Evolutionary conservation across 179 eudicot genomes (phyloP).

Genomic region (Pouteria campechiana): DNA sequence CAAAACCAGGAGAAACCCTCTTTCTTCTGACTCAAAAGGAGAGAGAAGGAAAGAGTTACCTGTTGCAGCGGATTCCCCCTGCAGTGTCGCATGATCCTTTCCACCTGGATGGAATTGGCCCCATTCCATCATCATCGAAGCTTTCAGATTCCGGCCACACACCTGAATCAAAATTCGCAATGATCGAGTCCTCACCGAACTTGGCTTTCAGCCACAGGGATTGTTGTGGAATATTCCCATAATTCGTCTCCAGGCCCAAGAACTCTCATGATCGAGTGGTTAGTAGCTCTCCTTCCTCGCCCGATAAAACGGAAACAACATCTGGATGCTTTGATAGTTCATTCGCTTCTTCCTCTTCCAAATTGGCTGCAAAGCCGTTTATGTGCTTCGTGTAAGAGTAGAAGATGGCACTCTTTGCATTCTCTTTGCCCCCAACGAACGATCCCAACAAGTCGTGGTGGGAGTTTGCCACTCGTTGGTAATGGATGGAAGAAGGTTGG

Average conservation of each 20-base stretch:
- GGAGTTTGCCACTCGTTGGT: too few relatives aligned
- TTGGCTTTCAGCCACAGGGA: conserved; percentile 3
- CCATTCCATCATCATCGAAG: conserved; percentile 66
- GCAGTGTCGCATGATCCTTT: conserved; percentile 62
- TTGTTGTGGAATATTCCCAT: neutral
- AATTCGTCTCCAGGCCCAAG: neutral
- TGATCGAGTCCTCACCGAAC: conserved; percentile 14
- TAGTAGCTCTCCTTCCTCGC: neutral
- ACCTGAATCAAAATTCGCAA: conserved; percentile 31
- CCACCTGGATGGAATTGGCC: conserved; percentile 84
- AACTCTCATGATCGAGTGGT: conserved; percentile 12
- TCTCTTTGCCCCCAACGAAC: too few relatives aligned
- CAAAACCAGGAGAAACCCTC: too few relatives aligned
- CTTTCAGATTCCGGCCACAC: conserved; percentile 93
- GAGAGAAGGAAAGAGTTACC: too few relatives aligned
- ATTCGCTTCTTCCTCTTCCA: conserved; percentile 5
- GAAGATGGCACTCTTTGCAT: neutral
- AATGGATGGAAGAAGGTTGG: too few relatives aligned
- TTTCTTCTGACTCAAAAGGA: too few relatives aligned
- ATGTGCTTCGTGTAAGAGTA: conserved; percentile 5
- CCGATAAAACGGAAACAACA: conserved; percentile 11
- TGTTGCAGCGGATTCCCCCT: conserved; percentile 57
- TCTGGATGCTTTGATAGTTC: conserved; percentile 11
- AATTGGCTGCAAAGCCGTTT: conserved; percentile 7
- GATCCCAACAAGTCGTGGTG: too few relatives aligned